Conservation (phyloP, 176 grass and related monocot genomes). For the Eremochloa ophiuroides region DNA sequence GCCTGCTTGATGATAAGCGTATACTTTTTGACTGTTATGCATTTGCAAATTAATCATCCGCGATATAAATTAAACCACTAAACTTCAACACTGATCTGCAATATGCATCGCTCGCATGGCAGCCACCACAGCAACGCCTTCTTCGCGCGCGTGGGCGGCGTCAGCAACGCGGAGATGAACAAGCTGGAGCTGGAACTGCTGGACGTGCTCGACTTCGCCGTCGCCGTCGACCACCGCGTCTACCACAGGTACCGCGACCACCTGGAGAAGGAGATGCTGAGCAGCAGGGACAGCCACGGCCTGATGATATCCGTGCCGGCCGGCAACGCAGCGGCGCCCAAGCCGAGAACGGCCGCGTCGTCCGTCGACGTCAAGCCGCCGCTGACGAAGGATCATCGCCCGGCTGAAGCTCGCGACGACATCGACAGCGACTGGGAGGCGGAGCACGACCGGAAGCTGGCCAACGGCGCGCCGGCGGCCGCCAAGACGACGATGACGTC, state of each 20-base stretch:
- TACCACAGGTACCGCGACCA: slow-evolving; percentile 61
- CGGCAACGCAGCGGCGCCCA: neutral
- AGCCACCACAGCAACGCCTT: slow-evolving; percentile 96
- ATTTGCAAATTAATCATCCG: neutral
- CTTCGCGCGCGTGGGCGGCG: slow-evolving; percentile 86
- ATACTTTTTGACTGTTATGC: too few species aligned
- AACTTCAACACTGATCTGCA: neutral
- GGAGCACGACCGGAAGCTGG: neutral
- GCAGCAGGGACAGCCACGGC: neutral
- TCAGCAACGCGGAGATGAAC: slow-evolving; percentile 91
- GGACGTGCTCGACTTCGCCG: slow-evolving; percentile 58
- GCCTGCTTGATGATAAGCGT: neutral
- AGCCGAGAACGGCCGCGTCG: neutral
- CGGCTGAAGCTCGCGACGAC: neutral
- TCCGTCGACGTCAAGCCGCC: neutral
- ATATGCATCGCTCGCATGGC: neutral
- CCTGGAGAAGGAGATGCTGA: slow-evolving; percentile 50
- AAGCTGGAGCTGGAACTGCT: slow-evolving; percentile 84
- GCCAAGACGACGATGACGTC: neutral
- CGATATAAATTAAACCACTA: neutral
- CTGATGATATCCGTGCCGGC: neutral
- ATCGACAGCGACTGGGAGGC: neutral
- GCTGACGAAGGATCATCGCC: neutral
- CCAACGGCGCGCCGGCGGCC: neutral
- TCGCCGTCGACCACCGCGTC: slow-evolving; percentile 45